Percentiles rank a stretch among this genome's conserved stretches.
Evolutionary conservation across 257 asterid species (phyloP).

Genomic region (Jasminum sambac): DNA sequence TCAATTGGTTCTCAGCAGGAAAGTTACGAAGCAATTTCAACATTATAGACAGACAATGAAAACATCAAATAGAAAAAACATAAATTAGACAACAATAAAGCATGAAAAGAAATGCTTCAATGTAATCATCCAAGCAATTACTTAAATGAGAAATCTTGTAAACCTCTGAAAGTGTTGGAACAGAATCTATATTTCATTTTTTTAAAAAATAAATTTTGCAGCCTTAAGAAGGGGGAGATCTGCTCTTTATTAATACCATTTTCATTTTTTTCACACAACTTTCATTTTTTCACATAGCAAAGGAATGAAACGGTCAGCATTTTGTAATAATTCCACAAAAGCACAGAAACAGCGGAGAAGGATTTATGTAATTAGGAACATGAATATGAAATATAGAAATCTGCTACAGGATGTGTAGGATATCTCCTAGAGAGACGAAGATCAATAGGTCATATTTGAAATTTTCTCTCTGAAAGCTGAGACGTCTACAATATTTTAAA

Average conservation of each 20-base stretch:
- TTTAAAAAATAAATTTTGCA: too few species aligned
- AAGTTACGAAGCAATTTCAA: background rate
- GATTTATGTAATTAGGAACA: background rate
- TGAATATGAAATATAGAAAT: background rate
- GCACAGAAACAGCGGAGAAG: background rate
- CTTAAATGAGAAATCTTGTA: background rate
- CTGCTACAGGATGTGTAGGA: background rate
- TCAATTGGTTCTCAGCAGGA: background rate
- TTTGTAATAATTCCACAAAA: background rate
- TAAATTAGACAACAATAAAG: slow-evolving; percentile 6
- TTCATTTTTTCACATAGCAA: too few species aligned
- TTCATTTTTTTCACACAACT: background rate
- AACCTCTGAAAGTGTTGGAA: background rate
- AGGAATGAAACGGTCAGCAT: background rate
- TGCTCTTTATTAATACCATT: too few species aligned
- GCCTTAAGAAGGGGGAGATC: background rate
- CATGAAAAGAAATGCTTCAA: slow-evolving; percentile 3
- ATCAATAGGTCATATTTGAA: background rate
- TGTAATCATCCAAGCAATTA: background rate
- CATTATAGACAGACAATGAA: slow-evolving; percentile 8
- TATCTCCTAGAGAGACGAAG: background rate
- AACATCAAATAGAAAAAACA: slow-evolving; percentile 6
- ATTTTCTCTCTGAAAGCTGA: background rate
- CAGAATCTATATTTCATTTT: too few species aligned
- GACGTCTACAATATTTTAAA: background rate